Percentiles rank a stretch among this genome's conserved stretches.
Conservation (phyloP, 805 yeast genomes). For the Tetrapisispora iriomotensis region DNA sequence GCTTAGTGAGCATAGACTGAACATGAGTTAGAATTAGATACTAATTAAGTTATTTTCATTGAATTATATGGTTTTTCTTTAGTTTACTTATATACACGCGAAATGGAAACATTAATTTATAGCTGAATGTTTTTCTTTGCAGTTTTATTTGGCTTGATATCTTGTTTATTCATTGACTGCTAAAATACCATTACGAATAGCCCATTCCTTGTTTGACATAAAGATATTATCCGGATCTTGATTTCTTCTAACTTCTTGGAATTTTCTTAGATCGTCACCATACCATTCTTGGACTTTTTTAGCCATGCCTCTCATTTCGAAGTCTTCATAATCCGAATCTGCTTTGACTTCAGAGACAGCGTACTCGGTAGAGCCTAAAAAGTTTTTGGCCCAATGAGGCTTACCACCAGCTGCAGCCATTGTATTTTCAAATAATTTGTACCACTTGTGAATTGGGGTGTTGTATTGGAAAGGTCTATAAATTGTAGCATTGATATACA, state of each 20-base stretch:
- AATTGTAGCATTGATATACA: constrained; percentile 89
- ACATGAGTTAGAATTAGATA: too few species aligned
- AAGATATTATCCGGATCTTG: constrained; percentile 80
- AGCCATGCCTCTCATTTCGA: constrained; percentile 74
- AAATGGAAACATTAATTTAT: too few species aligned
- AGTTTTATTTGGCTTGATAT: not conserved
- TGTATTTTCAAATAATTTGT: constrained; percentile 67
- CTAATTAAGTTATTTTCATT: too few species aligned
- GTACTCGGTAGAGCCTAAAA: constrained; percentile 47
- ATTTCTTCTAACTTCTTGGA: constrained; percentile 51
- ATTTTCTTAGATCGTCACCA: constrained; percentile 55
- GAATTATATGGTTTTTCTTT: too few species aligned
- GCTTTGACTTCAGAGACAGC: constrained; percentile 24
- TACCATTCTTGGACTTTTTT: constrained; percentile 66
- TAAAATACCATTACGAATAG: constrained; percentile 64
- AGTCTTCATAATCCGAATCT: constrained; percentile 40
- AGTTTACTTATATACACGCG: too few species aligned
- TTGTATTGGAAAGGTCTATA: constrained; percentile 82
- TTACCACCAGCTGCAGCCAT: constrained; percentile 74
- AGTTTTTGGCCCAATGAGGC: constrained; percentile 99
- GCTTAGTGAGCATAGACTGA: too few species aligned
- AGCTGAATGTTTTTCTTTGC: not conserved
- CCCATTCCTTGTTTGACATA: constrained; percentile 71
- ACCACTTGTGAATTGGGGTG: constrained; percentile 75
- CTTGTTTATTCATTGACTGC: constrained; percentile 10